Evolutionary conservation across 176 grass and related monocot genomes (phyloP).

Genomic region (Coix lacrymajobi): DNA sequence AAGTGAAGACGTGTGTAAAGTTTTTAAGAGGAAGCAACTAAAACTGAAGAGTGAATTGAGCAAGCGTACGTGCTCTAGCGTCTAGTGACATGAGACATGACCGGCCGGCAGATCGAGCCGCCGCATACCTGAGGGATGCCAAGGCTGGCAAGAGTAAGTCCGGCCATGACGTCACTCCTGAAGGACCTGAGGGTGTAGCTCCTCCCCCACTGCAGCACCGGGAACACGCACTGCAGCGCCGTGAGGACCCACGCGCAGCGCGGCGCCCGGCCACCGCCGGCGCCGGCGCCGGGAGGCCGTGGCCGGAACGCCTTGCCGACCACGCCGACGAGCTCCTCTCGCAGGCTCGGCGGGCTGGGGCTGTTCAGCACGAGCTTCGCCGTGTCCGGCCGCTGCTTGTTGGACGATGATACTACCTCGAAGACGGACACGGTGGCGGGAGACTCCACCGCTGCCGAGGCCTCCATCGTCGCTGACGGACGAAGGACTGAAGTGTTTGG

Average conservation of each 20-base stretch:
- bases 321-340: slow-evolving; percentile 36
- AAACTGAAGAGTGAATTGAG: not conserved
- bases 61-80: not conserved
- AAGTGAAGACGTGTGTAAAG: not conserved
- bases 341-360: slow-evolving; percentile 43
- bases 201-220: slow-evolving; percentile 80
- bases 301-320: slow-evolving; percentile 45
- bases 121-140: slow-evolving; percentile 76
- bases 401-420: slow-evolving; percentile 26
- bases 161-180: slow-evolving; percentile 81
- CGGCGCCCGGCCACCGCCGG: not conserved
- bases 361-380: slow-evolving; percentile 32
- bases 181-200: slow-evolving; percentile 70
- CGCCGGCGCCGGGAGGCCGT: not conserved
- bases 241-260: slow-evolving; percentile 24
- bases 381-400: slow-evolving; percentile 14
- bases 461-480: not conserved
- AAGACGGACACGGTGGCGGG: slow-evolving; percentile 18
- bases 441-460: not conserved
- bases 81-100: not conserved
- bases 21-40: not conserved
- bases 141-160: slow-evolving; percentile 90
- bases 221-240: slow-evolving; percentile 64
- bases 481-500: slow-evolving; percentile 76
- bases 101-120: not conserved